phyloP scores from a whole-genome alignment of 2,329 filamentous ascomycete genomes.

The Teratosphaeria nubilosa region DNA sequence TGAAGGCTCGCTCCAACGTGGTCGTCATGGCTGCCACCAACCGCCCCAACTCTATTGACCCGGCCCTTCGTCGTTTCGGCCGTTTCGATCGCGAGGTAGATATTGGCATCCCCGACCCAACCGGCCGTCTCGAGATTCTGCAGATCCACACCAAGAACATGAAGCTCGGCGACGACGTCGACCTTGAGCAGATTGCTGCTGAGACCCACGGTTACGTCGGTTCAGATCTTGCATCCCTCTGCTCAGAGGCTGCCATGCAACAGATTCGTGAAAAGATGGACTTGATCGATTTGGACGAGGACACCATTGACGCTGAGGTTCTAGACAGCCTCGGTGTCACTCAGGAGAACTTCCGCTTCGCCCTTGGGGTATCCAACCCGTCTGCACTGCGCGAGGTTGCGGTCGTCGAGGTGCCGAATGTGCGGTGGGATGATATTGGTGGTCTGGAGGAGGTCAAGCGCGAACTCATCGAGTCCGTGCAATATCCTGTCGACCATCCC shows the following conservation, averaged over 20 bases:
- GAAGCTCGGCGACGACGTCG: slow-evolving; percentile 95
- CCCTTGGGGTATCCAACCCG: slow-evolving; percentile 94
- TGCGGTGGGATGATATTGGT: slow-evolving; percentile 99
- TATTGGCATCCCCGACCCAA: slow-evolving; percentile 95
- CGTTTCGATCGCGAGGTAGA: slow-evolving; percentile 99
- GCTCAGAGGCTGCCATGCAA: slow-evolving; percentile 98
- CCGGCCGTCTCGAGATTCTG: slow-evolving; percentile 95
- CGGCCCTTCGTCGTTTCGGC: slow-evolving; percentile 91
- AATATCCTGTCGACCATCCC: slow-evolving; percentile 98
- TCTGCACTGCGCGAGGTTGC: slow-evolving; percentile 97
- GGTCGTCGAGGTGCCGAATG: slow-evolving; percentile 97
- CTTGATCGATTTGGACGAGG: slow-evolving; percentile 95
- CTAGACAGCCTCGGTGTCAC: slow-evolving; percentile 96
- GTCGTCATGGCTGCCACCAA: slow-evolving; percentile 99
- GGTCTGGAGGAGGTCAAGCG: slow-evolving; percentile 97
- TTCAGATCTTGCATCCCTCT: slow-evolving; percentile 95
- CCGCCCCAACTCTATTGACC: slow-evolving; percentile 96
- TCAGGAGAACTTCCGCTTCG: slow-evolving; percentile 99
- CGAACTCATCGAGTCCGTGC: slow-evolving; percentile 96
- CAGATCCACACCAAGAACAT: slow-evolving; percentile 99
- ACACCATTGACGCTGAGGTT: slow-evolving; percentile 97
- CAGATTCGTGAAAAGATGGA: slow-evolving; percentile 99
- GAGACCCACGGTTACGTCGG: slow-evolving; percentile 99
- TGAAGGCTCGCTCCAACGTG: slow-evolving; percentile 98
- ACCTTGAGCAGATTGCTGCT: slow-evolving; percentile 89